Conservation (phyloP, 1,284 basidiomycete species). For the Pterulicium gracile region DNA sequence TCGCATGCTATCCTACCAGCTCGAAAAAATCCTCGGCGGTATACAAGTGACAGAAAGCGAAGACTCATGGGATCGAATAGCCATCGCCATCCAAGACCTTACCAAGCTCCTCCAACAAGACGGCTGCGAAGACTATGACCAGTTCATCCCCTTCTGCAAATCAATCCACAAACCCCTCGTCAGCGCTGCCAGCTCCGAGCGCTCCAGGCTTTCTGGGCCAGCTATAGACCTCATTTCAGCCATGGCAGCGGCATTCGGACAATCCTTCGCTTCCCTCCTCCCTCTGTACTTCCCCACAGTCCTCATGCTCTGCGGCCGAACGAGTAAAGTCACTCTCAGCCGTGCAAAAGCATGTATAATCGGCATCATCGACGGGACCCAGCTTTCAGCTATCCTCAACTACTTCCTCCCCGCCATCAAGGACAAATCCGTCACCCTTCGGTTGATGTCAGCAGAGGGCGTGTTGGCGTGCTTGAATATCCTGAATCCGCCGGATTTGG, state of each 20-base stretch:
- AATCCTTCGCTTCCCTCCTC: slow-evolving; percentile 60
- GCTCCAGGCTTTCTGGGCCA: slow-evolving; percentile 64
- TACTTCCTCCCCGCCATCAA: slow-evolving; percentile 49
- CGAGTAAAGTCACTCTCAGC: slow-evolving; percentile 71
- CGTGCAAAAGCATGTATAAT: slow-evolving; percentile 54
- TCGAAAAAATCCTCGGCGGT: slow-evolving; percentile 30
- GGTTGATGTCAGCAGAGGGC: slow-evolving; percentile 55
- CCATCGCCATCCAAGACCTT: slow-evolving; percentile 41
- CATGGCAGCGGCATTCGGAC: slow-evolving; percentile 46
- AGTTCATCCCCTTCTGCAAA: slow-evolving; percentile 17
- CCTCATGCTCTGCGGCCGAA: slow-evolving; percentile 57
- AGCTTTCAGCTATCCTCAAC: slow-evolving; percentile 55
- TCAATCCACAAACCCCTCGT: slow-evolving; percentile 37
- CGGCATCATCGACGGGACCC: slow-evolving; percentile 56
- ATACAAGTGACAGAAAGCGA: slow-evolving; percentile 63
- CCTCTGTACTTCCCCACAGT: slow-evolving; percentile 59
- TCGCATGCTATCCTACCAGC: slow-evolving; percentile 16
- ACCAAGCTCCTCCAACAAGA: slow-evolving; percentile 40
- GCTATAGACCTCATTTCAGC: slow-evolving; percentile 55
- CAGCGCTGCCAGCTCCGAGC: slow-evolving; percentile 62
- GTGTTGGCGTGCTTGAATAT: slow-evolving; percentile 57
- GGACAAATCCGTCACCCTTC: slow-evolving; percentile 61
- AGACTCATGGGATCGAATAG: slow-evolving; percentile 76
- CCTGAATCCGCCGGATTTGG: slow-evolving; percentile 65
- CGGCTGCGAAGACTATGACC: slow-evolving; percentile 43